A percentile compares a stretch with the other conserved stretches of the same genome.
phyloP scores from a whole-genome alignment of 208 protist species.

The Trypanosoma scelopori region DNA sequence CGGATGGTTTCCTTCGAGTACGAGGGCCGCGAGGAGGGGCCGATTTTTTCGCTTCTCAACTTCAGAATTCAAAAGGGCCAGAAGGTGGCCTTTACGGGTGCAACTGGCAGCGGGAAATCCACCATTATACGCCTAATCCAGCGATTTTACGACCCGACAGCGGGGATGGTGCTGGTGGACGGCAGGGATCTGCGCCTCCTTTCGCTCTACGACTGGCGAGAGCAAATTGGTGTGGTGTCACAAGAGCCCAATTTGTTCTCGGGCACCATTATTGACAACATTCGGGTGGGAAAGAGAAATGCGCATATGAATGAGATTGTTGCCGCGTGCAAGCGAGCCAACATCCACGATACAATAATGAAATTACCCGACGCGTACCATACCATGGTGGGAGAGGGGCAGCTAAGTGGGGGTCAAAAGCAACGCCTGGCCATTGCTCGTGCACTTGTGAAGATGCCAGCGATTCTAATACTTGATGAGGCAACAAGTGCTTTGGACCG shows the following conservation, averaged over 20 bases:
- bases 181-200: slow-evolving; percentile 44
- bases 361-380: slow-evolving; percentile 51
- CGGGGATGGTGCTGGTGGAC: slow-evolving; percentile 67
- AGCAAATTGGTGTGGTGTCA: slow-evolving; percentile 63
- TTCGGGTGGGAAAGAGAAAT: slow-evolving; percentile 31
- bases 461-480: slow-evolving; percentile 75
- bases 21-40: slow-evolving; percentile 18
- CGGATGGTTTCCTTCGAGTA: slow-evolving; percentile 34
- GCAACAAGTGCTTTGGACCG: slow-evolving; percentile 70
- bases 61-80: slow-evolving; percentile 21
- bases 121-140: slow-evolving; percentile 57
- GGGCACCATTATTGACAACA: slow-evolving; percentile 73
- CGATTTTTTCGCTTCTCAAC: slow-evolving; percentile 24
- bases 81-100: slow-evolving; percentile 52
- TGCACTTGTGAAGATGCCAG: slow-evolving; percentile 64
- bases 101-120: slow-evolving; percentile 54
- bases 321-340: slow-evolving; percentile 46
- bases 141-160: slow-evolving; percentile 70
- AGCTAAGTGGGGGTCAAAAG: slow-evolving; percentile 78
- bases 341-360: slow-evolving; percentile 53
- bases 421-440: slow-evolving; percentile 84
- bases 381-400: slow-evolving; percentile 73
- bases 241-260: slow-evolving; percentile 88
- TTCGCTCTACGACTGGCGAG: slow-evolving; percentile 41
- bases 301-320: slow-evolving; percentile 41